Evolutionary conservation across 2,329 filamentous ascomycete species (phyloP).

Genomic region (Ascocoryne sarcoides): DNA sequence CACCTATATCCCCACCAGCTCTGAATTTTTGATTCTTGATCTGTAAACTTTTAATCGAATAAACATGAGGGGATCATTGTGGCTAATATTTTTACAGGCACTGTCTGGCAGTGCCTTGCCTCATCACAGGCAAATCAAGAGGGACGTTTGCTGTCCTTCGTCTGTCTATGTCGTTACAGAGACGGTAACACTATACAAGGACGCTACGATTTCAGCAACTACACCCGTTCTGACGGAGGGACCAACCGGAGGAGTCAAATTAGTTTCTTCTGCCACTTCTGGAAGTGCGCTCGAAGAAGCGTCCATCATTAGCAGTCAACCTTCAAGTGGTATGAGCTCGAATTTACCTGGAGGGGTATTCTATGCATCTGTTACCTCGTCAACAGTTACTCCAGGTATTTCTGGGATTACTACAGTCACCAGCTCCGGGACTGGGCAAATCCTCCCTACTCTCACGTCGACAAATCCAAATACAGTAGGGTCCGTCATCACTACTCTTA

Average conservation of each 20-base stretch:
- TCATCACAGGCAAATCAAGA: not conserved
- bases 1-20: not conserved
- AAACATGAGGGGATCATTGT: not conserved
- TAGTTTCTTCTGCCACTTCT: not conserved
- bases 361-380: not conserved
- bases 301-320: not conserved
- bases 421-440: slow-evolving; percentile 29
- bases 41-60: not conserved
- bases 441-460: slow-evolving; percentile 26
- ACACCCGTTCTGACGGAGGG: not conserved
- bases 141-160: not conserved
- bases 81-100: not conserved
- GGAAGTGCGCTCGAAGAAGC: not conserved
- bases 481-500: slow-evolving; percentile 27
- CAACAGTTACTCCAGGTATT: slow-evolving; percentile 2
- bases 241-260: not conserved
- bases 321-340: not conserved
- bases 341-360: not conserved
- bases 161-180: not conserved
- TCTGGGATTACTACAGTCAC: not conserved
- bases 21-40: not conserved
- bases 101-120: not conserved
- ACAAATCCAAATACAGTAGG: slow-evolving; percentile 29
- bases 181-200: not conserved
- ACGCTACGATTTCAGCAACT: not conserved